Evolutionary conservation across 2,329 filamentous ascomycete species (phyloP), one percentile per base, ranked within the genome.

Genomic region (Aspergillus quadricinctus): DNA sequence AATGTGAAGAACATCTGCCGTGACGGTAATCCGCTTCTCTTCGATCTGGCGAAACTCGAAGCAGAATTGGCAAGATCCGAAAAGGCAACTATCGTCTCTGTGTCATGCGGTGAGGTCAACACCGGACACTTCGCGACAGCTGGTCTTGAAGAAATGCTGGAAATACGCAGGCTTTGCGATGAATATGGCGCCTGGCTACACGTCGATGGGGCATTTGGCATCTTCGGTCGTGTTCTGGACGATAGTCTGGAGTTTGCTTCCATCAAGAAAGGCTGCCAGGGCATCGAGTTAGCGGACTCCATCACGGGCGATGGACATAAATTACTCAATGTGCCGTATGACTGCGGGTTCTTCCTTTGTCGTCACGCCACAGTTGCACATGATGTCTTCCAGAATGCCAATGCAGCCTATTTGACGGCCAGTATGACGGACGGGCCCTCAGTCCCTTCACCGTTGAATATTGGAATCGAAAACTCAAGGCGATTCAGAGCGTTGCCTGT

Each of bases 281-380:
- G 89, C 0, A 72, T 97, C 11, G 88, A 96, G 59, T 78, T 96
- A 2, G 91, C 89, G 3, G 91, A 97, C 69, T 95, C 90, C 51
- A 92, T 97, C 63, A 87, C 90, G 0, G 87, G 89, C 2, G 92
- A 97, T 66, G 89, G 83, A 0, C 93, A 97, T 73, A 97, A 97
- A 69, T 76, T 96, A n/a, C 81, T 97, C 58, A 97, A 97, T 64
- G 91, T 96, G 48, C 92, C 93, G 0, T 97, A 97, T 66, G 93
- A 97, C 72, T 92, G 88, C 66, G 93, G 92, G 46, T 88, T 97
- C 73, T 95, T 96, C 80, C 83, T 96, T 64, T 90, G 87, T 52
- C 84, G 85, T 19, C 83, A 88, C 59, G 75, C 82, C 7, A 65
- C 74, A 2, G 76, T 84, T 11, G 81, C 88, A 1, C 78, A 80